Evolutionary conservation across 1,139 yeast species (phyloP).

Genomic region (Candida buenavistaensis): DNA sequence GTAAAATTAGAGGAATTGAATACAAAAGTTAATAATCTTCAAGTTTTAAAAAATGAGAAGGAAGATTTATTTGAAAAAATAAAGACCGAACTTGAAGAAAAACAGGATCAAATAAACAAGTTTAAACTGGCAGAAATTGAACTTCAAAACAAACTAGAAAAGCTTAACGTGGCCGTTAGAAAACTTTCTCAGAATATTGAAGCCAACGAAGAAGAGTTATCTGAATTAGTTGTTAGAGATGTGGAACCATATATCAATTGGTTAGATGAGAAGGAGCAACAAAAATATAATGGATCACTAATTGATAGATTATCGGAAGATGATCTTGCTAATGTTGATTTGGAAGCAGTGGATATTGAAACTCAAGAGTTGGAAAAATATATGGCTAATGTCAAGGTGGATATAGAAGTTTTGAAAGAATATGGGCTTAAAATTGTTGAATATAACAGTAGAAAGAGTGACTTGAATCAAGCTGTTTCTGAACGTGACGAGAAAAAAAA

Average conservation of each 20-base stretch:
- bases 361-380: slow-evolving; percentile 58
- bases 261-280: slow-evolving; percentile 43
- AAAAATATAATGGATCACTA: slow-evolving; percentile 32
- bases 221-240: slow-evolving; percentile 51
- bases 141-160: slow-evolving; percentile 63
- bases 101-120: slow-evolving; percentile 55
- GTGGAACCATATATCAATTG: slow-evolving; percentile 49
- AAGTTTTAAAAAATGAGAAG: slow-evolving; percentile 30
- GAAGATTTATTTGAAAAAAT: slow-evolving; percentile 38
- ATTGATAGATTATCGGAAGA: slow-evolving; percentile 50
- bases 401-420: slow-evolving; percentile 74
- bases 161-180: slow-evolving; percentile 43
- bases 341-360: slow-evolving; percentile 50
- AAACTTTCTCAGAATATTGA: slow-evolving; percentile 42
- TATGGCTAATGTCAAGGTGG: slow-evolving; percentile 61
- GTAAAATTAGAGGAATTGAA: slow-evolving; percentile 35
- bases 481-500: slow-evolving; percentile 66
- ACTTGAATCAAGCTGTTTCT: slow-evolving; percentile 65
- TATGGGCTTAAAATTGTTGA: slow-evolving; percentile 70
- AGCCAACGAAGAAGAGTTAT: slow-evolving; percentile 38
- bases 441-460: slow-evolving; percentile 59
- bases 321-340: slow-evolving; percentile 52
- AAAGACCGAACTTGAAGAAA: slow-evolving; percentile 49
- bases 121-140: slow-evolving; percentile 73
- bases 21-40: slow-evolving; percentile 23